phyloP scores from a whole-genome alignment of 345 rosid species.

The Camelina neglecta region DNA sequence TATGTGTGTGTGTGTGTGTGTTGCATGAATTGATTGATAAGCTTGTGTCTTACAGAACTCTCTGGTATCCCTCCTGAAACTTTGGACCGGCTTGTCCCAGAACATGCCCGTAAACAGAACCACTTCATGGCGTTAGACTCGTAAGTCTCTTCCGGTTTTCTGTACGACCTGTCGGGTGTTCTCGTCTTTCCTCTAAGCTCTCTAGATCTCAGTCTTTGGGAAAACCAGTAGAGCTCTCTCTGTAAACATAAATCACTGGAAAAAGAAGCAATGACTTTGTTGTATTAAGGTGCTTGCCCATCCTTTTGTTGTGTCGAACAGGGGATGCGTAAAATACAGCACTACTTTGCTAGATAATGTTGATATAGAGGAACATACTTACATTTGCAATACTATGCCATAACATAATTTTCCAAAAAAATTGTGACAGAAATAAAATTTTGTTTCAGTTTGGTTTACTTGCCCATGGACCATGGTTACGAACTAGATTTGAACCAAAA shows the following conservation, averaged over 20 bases:
- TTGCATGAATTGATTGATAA: constrained; percentile 3
- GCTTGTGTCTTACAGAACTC: constrained; percentile 53
- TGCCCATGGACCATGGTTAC: too few species aligned
- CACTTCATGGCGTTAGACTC: constrained; percentile 83
- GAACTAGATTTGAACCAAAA: background rate
- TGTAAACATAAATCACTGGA: constrained; percentile 12
- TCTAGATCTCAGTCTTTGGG: constrained; percentile 13
- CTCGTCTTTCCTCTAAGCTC: constrained; percentile 4
- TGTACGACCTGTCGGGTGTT: background rate
- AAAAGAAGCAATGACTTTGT: background rate
- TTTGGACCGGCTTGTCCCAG: constrained; percentile 70
- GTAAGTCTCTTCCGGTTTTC: constrained; percentile 24
- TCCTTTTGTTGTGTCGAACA: background rate
- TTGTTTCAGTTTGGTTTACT: background rate
- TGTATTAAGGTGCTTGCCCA: background rate
- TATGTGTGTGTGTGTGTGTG: too few species aligned
- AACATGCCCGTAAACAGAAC: constrained; percentile 86
- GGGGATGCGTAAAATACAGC: background rate
- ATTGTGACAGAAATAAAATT: background rate
- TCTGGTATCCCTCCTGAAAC: constrained; percentile 66
- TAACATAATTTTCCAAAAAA: background rate
- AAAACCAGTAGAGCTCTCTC: constrained; percentile 2
- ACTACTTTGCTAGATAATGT: background rate
- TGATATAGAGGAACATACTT: constrained; percentile 7
- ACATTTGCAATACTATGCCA: background rate